Conservation (phyloP, 345 rosid genomes). For the Arabidopsis thaliana region TAIR10.1 NC_003071.7:119501-120000, state of each 20-base stretch:
- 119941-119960: conserved; percentile 64
- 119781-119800: conserved; percentile 86
- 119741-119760: conserved; percentile 66
- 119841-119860: conserved; percentile 82
- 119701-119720: conserved; percentile 83
- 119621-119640: conserved; percentile 86
- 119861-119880: conserved; percentile 55
- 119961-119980: conserved; percentile 79
- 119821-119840: conserved; percentile 78
- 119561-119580: conserved; percentile 87
- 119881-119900: conserved; percentile 64
- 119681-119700: conserved; percentile 89
- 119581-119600: conserved; percentile 77
- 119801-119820: conserved; percentile 99
- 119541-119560: conserved; percentile 76
- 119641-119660: conserved; percentile 75
- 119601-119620: conserved; percentile 77
- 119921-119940: conserved; percentile 50
- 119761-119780: conserved; percentile 79
- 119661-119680: conserved; percentile 78
- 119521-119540: conserved; percentile 60
- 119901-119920: conserved; percentile 63
- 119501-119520: conserved; percentile 47
- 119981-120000: conserved; percentile 90
- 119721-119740: conserved; percentile 68